These are phyloP conservation scores for Fusarium citri DNA, from an alignment of 2,329 filamentous ascomycete genomes.

Conservation along the genomic window DNA sequence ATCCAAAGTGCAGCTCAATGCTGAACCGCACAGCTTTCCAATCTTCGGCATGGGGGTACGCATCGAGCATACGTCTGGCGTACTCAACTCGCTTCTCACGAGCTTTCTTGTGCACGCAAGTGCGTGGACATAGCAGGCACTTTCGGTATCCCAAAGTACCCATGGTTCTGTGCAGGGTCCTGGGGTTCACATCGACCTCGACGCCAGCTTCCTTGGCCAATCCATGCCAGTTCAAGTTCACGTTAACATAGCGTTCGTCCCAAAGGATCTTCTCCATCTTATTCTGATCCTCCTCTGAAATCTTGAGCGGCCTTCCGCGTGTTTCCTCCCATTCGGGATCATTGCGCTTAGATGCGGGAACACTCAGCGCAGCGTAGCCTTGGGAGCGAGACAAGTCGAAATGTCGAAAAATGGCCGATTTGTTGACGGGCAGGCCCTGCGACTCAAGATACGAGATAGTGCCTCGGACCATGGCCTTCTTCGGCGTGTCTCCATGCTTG, in stretches of 20 bases:
- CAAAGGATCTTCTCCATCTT: conserved; percentile 55
- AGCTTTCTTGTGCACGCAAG: conserved; percentile 48
- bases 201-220: conserved; percentile 51
- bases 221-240: conserved; percentile 51
- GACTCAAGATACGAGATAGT: conserved; percentile 56
- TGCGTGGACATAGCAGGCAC: conserved; percentile 50
- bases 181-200: conserved; percentile 49
- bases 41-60: conserved; percentile 47
- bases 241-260: conserved; percentile 50
- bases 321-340: conserved; percentile 56
- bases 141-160: conserved; percentile 52
- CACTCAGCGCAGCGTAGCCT: conserved; percentile 53
- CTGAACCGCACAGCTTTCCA: conserved; percentile 53
- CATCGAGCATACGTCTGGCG: conserved; percentile 50
- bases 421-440: conserved; percentile 54
- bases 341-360: conserved; percentile 50
- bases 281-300: conserved; percentile 50
- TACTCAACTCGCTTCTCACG: conserved; percentile 52
- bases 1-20: conserved; percentile 54
- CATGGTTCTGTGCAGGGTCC: conserved; percentile 54
- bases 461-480: conserved; percentile 55
- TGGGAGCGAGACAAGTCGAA: conserved; percentile 54
- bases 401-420: conserved; percentile 55
- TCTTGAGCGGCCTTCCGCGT: conserved; percentile 51
- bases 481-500: conserved; percentile 53